Base-by-base conservation (phyloP, 2,329 filamentous ascomycete species). In the Colletotrichum gloeosporioides region DNA sequence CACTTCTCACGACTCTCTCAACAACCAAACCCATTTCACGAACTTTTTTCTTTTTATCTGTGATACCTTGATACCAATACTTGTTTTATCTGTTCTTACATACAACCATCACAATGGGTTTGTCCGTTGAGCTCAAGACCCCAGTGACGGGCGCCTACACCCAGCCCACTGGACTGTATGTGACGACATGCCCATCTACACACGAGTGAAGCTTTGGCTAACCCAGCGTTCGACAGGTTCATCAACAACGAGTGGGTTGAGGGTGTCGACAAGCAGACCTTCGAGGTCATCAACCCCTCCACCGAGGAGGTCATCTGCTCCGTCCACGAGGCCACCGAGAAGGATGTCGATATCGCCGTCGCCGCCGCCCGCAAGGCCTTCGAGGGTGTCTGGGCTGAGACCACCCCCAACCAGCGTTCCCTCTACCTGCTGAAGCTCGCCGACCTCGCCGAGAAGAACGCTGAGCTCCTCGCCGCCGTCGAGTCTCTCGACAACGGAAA, bases 171-270 rank as follows among this genome's bases (percentile, higher is more conserved):
- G 91, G 91, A 83, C 86, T 93, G 91, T 93, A 86, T 84, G 91
- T 86, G 27, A 49, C 59, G 5, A 25, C n/a, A 53, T 53, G 34
- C 69, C 22, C 5, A 59, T 59, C 67, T 32, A 63, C 57, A 29
- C 27, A 1, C 12, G 8, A 49, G 53, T 32, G 62, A 57, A 22
- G n/a, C 53, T 62, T 22, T 13, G 9, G 22, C 63, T 69, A 36
- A 75, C 49, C 32, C 6, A n/a, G 36, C n/a, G 4, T 27, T n/a
- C 8, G 3, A 29, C 82, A 95, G 94, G 77, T 97, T 95, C 91
- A 97, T 98, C 91, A 96, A 97, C 91, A 96, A 96, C 86, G 94
- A 98, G 87, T 98, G 93, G 88, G 92, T 98, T 79, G 92, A 94
- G 86, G 90, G 92, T 84, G 93, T 94, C 78, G 95, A 98, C 81